These are phyloP conservation scores for Euphorbia lathyris DNA, from an alignment of 345 rosid genomes.

Conservation along the genomic window DNA sequence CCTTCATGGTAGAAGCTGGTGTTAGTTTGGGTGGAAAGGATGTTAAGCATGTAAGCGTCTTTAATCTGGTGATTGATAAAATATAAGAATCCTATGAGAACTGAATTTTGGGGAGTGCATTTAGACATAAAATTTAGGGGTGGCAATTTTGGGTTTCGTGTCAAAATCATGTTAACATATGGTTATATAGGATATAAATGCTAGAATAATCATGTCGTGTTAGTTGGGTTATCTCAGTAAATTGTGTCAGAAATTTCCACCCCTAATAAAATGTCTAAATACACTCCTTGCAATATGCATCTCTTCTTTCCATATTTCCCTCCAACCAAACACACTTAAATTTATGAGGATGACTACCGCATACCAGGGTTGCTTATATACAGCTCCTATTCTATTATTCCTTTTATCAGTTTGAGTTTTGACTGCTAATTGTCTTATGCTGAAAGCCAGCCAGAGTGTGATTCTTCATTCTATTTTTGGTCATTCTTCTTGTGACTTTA, in stretches of 20 bases:
- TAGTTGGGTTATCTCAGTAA: no score
- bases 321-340: not conserved
- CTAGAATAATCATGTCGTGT: no score
- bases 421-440: not conserved
- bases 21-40: constrained; percentile 94
- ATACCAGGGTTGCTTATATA: not conserved
- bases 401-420: not conserved
- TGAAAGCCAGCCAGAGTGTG: not conserved
- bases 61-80: not conserved
- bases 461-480: not conserved
- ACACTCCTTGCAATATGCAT: no score
- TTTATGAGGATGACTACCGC: not conserved
- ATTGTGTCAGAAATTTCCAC: no score
- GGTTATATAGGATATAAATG: no score
- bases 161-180: no score
- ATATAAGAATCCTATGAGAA: not conserved
- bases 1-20: constrained; percentile 97
- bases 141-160: no score
- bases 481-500: not conserved
- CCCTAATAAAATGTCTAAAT: no score
- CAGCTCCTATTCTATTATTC: not conserved
- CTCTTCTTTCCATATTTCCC: no score
- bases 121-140: no score
- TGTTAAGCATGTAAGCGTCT: constrained; percentile 74
- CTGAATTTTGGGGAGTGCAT: no score